phyloP scores from a whole-genome alignment of 139 green algal species.

The Dunaliella primolecta region DNA sequence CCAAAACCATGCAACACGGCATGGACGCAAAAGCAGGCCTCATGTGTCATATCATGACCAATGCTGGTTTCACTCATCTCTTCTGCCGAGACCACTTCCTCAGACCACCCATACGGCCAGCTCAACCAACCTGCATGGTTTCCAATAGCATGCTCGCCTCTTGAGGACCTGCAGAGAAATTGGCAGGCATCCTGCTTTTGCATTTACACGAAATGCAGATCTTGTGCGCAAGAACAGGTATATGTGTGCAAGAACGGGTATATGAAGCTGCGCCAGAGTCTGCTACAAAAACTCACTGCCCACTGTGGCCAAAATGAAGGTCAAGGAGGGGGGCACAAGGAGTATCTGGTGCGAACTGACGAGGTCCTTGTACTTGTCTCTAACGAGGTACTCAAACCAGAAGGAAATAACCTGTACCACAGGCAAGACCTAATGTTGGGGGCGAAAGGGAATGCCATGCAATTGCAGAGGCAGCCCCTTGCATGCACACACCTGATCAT shows the following conservation, averaged over 20 bases:
- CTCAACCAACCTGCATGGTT: not conserved
- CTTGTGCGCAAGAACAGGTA: not conserved
- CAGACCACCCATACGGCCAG: not conserved
- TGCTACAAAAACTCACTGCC: not conserved
- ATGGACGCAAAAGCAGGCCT: too few species aligned
- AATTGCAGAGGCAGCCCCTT: not conserved
- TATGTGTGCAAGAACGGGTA: not conserved
- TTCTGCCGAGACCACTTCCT: not conserved
- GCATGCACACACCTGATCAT: not conserved
- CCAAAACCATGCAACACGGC: not conserved
- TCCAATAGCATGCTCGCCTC: not conserved
- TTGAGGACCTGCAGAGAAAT: not conserved
- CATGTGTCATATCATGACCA: too few species aligned
- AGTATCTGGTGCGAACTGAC: not conserved
- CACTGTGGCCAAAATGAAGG: not conserved
- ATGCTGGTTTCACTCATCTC: too few species aligned
- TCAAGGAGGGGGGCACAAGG: not conserved
- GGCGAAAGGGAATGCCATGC: not conserved
- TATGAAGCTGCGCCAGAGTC: not conserved
- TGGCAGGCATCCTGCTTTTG: not conserved
- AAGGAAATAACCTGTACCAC: not conserved
- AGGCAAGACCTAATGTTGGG: not conserved
- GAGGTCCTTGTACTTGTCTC: not conserved
- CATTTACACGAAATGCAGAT: not conserved
- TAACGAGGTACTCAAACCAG: not conserved